Evolutionary conservation across 2,329 filamentous ascomycete species (phyloP).

Genomic region (Alternaria panax): DNA sequence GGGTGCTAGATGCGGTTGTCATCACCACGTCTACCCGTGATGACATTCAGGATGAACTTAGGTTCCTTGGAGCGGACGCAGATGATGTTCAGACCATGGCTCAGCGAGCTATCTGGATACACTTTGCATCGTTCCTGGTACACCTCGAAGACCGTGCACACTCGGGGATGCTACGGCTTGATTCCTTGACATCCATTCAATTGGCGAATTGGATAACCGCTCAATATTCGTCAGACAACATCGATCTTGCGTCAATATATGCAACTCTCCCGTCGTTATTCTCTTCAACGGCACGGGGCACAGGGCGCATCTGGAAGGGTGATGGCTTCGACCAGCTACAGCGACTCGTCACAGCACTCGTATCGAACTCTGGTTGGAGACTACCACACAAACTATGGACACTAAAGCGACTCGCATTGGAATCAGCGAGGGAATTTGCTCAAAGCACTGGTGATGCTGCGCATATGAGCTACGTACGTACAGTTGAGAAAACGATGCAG

Average conservation of each 20-base stretch:
- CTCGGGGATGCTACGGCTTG: slow-evolving; percentile 10
- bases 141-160: slow-evolving; percentile 27
- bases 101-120: slow-evolving; percentile 38
- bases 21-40: slow-evolving; percentile 34
- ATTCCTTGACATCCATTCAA: slow-evolving; percentile 17
- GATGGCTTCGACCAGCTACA: slow-evolving; percentile 47
- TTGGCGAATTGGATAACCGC: slow-evolving; percentile 30
- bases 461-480: slow-evolving; percentile 39
- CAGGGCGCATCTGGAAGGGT: slow-evolving; percentile 45
- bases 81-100: slow-evolving; percentile 41
- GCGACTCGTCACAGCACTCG: slow-evolving; percentile 38
- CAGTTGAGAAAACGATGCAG: slow-evolving; percentile 44
- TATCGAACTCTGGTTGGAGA: slow-evolving; percentile 28
- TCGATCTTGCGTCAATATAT: slow-evolving; percentile 31
- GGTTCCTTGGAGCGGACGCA: slow-evolving; percentile 27
- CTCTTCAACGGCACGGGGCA: slow-evolving; percentile 43
- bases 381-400: slow-evolving; percentile 46
- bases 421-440: slow-evolving; percentile 49
- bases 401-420: slow-evolving; percentile 47
- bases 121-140: slow-evolving; percentile 35
- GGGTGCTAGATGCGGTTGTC: slow-evolving; percentile 34
- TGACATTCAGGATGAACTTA: slow-evolving; percentile 34
- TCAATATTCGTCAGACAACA: slow-evolving; percentile 33
- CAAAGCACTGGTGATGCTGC: slow-evolving; percentile 35
- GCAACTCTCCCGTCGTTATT: slow-evolving; percentile 40